Conservation (phyloP, 2,329 filamentous ascomycete species). For the Penicillium sp. region DNA sequence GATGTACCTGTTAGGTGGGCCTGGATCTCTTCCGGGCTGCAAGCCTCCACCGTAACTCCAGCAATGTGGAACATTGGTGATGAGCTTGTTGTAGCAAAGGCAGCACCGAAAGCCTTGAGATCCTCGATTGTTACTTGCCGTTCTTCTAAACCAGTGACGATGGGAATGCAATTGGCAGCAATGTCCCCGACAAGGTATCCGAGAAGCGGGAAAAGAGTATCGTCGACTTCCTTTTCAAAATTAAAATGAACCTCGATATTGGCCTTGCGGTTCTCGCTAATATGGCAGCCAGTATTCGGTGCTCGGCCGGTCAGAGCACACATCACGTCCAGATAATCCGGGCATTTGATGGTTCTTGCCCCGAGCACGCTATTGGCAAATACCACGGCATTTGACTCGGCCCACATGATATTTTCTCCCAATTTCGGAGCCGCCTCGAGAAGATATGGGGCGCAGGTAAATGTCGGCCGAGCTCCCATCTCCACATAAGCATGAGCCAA, state of each 20-base stretch:
- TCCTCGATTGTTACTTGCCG: not conserved
- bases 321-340: slow-evolving; percentile 50
- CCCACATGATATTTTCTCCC: slow-evolving; percentile 51
- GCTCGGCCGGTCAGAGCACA: slow-evolving; percentile 48
- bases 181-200: slow-evolving; percentile 35
- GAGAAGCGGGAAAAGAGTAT: slow-evolving; percentile 45
- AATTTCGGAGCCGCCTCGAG: slow-evolving; percentile 38
- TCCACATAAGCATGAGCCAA: slow-evolving; percentile 44
- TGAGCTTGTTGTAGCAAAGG: slow-evolving; percentile 1
- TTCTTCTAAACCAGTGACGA: not conserved
- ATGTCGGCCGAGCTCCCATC: slow-evolving; percentile 49
- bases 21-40: not conserved
- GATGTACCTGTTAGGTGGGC: not conserved
- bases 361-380: slow-evolving; percentile 54
- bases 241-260: slow-evolving; percentile 30
- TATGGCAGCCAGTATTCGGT: slow-evolving; percentile 14
- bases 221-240: slow-evolving; percentile 26
- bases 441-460: slow-evolving; percentile 52
- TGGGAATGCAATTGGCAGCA: not conserved
- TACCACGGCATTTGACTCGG: slow-evolving; percentile 53
- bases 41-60: slow-evolving; percentile 3
- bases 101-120: slow-evolving; percentile 1
- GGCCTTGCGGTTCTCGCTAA: slow-evolving; percentile 18
- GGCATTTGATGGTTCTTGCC: slow-evolving; percentile 51
- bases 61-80: slow-evolving; percentile 6